Evolutionary conservation across 2,329 filamentous ascomycete species (phyloP).

Genomic region (Exophiala spinifera): DNA sequence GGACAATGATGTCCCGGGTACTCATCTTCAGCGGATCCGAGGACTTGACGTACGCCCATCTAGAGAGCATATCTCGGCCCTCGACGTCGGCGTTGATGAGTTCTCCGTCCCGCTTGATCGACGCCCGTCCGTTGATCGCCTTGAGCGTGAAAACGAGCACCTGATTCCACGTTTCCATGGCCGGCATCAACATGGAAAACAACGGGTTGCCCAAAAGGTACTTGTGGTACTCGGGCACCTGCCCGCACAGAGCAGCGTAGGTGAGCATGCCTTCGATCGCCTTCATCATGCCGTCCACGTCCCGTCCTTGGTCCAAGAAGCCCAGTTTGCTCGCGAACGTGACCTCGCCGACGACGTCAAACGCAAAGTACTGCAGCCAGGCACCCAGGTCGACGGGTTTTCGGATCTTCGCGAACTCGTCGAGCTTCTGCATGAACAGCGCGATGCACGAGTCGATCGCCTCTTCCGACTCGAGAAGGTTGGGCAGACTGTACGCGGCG

Average conservation of each 20-base stretch:
- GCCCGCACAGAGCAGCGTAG: conserved; percentile 32
- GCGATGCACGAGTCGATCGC: conserved; percentile 38
- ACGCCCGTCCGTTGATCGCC: conserved; percentile 32
- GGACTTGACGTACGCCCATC: conserved; percentile 32
- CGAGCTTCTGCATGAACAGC: conserved; percentile 59
- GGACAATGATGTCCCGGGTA: conserved; percentile 32
- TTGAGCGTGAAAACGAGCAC: conserved; percentile 36
- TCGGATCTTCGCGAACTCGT: conserved; percentile 36
- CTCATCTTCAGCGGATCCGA: conserved; percentile 32
- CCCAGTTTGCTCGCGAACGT: conserved; percentile 43
- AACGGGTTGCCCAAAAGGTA: conserved; percentile 33
- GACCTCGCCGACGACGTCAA: conserved; percentile 43
- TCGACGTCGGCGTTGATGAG: conserved; percentile 26
- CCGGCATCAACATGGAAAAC: conserved; percentile 33
- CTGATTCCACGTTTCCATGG: conserved; percentile 37
- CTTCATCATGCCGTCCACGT: conserved; percentile 38
- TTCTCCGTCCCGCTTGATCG: conserved; percentile 31
- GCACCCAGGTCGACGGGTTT: conserved; percentile 33
- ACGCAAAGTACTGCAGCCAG: conserved; percentile 62
- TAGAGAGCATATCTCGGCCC: conserved; percentile 32
- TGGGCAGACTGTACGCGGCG: conserved; percentile 28
- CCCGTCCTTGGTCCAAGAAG: conserved; percentile 41
- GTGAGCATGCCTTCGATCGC: conserved; percentile 32
- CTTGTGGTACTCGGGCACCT: conserved; percentile 31
- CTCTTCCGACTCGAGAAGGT: conserved; percentile 30